phyloP scores from a whole-genome alignment of 352 stramenopile genomes.

The Phytopythium delawarense region DNA sequence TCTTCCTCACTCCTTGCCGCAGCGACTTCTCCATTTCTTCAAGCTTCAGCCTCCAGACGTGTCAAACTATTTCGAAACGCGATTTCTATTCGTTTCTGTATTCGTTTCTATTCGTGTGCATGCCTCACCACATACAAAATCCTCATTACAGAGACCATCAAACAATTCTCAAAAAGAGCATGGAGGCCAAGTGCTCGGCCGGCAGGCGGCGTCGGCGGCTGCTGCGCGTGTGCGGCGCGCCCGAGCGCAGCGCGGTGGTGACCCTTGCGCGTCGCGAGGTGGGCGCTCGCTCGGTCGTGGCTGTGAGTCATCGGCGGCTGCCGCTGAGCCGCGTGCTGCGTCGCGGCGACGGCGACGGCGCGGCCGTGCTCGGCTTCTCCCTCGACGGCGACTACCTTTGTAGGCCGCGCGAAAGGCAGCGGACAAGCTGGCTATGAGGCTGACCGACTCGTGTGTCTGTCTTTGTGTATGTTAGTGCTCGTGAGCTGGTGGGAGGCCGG shows the following conservation, averaged over 20 bases:
- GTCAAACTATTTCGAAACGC: too few species aligned
- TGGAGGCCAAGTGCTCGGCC: not conserved
- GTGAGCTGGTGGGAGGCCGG: constrained; percentile 29
- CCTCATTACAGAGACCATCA: too few species aligned
- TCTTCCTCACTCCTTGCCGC: too few species aligned
- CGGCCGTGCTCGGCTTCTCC: constrained; percentile 66
- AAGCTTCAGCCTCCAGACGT: too few species aligned
- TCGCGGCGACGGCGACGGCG: constrained; percentile 24
- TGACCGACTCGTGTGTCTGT: not conserved
- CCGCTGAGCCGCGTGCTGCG: constrained; percentile 30
- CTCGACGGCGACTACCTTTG: constrained; percentile 57
- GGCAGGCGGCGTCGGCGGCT: not conserved
- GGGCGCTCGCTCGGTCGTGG: not conserved
- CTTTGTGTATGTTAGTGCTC: constrained; percentile 30
- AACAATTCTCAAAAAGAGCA: too few species aligned
- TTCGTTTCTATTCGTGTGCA: too few species aligned
- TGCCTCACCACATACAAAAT: too few species aligned
- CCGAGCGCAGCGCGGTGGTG: not conserved
- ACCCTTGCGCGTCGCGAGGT: constrained; percentile 8
- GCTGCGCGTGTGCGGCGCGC: not conserved
- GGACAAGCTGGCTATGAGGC: not conserved
- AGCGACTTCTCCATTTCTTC: too few species aligned
- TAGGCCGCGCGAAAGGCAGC: constrained; percentile 8
- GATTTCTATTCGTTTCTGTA: too few species aligned
- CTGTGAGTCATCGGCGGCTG: constrained; percentile 10